Conservation (phyloP, 768 basidiomycete genomes). For the Kwoniella dejecticola region DNA sequence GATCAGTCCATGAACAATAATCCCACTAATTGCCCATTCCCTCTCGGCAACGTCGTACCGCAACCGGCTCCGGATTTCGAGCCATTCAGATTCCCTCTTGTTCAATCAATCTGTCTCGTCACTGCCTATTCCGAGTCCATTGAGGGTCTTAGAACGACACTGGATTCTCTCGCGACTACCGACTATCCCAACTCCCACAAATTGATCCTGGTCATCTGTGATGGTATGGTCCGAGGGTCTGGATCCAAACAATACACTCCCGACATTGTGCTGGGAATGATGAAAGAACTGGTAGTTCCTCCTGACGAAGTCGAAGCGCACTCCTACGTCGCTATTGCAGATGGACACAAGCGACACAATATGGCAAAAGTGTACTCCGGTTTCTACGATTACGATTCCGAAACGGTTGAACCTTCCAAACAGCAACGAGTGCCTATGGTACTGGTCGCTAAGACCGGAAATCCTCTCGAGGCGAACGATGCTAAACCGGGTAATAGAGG, state of each 20-base stretch:
- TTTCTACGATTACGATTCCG: conserved; percentile 91
- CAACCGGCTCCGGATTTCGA: conserved; percentile 89
- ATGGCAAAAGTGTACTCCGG: conserved; percentile 99
- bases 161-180: conserved; percentile 97
- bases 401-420: conserved; percentile 83
- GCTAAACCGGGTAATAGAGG: conserved; percentile 96
- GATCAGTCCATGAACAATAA: conserved; percentile 32
- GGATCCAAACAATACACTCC: conserved; percentile 88
- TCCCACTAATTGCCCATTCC: conserved; percentile 78
- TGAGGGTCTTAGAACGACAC: conserved; percentile 91
- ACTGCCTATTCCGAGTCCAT: conserved; percentile 98
- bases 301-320: conserved; percentile 85
- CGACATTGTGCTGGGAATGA: conserved; percentile 92
- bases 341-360: conserved; percentile 99
- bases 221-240: conserved; percentile 96
- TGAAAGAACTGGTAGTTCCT: conserved; percentile 86
- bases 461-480: conserved; percentile 83
- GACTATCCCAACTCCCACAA: conserved; percentile 99
- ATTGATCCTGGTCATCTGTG: conserved; percentile 89
- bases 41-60: conserved; percentile 79
- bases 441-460: conserved; percentile 92
- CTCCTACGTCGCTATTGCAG: conserved; percentile 97
- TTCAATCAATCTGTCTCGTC: conserved; percentile 91
- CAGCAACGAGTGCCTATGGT: conserved; percentile 96
- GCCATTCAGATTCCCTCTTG: conserved; percentile 93